Percentiles rank a stretch among this genome's conserved stretches.
These are phyloP conservation scores for Durotheca rogersii DNA, from an alignment of 495 filamentous ascomycete genomes.

Conservation along the genomic window DNA sequence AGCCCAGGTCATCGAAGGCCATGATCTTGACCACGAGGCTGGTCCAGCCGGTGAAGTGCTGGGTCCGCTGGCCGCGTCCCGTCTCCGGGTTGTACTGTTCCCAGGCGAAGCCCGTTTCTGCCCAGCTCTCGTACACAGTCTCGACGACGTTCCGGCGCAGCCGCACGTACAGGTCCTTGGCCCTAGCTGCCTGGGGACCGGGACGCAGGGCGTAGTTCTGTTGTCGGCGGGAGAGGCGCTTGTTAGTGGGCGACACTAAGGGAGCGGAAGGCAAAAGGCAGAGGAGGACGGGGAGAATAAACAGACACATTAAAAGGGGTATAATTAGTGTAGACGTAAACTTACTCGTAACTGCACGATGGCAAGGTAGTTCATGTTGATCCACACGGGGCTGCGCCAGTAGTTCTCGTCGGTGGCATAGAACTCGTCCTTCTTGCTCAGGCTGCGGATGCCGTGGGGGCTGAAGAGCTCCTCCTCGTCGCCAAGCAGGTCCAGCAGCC, in stretches of 20 bases:
- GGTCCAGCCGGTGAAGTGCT: conserved; percentile 99
- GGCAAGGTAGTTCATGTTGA: conserved; percentile 94
- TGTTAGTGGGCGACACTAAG: conserved; percentile 15
- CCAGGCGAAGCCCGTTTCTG: conserved; percentile 94
- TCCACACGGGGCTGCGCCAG: conserved; percentile 94
- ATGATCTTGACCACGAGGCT: conserved; percentile 97
- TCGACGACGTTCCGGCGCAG: conserved; percentile 83
- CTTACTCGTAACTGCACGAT: conserved; percentile 80
- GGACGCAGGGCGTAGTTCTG: conserved; percentile 57
- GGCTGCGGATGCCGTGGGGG: conserved; percentile 77
- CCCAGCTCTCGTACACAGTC: conserved; percentile 86
- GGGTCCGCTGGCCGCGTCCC: conserved; percentile 87
- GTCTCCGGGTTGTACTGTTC: conserved; percentile 97
- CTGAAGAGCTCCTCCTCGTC: conserved; percentile 87
- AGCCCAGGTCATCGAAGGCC: conserved; percentile 63
- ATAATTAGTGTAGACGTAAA: conserved; percentile 21
- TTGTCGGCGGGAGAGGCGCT: no score
- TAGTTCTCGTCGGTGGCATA: conserved; percentile 95
- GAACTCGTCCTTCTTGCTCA: conserved; percentile 79
- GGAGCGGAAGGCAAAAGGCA: conserved; percentile 22
- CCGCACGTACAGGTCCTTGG: conserved; percentile 69
- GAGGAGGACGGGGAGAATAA: conserved; percentile 2
- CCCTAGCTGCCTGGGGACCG: conserved; percentile 69
- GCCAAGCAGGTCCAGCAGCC: conserved; percentile 71
- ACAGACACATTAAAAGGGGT: neutral